Percentiles rank a stretch among this genome's conserved stretches.
Evolutionary conservation across 768 basidiomycete genomes (phyloP).

Genomic region (Amanita phalloides): DNA sequence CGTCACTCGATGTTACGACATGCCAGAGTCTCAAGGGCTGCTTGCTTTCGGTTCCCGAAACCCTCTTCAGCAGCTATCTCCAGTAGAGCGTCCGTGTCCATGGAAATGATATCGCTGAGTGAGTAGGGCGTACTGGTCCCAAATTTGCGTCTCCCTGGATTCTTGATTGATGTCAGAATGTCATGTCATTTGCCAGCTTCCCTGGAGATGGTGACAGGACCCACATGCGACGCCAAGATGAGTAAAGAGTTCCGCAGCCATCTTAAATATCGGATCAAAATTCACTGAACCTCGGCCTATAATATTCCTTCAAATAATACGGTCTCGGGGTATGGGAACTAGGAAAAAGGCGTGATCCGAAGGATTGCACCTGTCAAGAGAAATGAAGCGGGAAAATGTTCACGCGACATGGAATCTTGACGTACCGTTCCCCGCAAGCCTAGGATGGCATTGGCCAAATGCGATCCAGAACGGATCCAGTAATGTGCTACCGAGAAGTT

Average conservation of each 20-base stretch:
- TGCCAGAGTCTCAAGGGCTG: not conserved
- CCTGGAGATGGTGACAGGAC: not conserved
- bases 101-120: not conserved
- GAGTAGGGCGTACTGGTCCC: not conserved
- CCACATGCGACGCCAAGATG: slow-evolving; percentile 6
- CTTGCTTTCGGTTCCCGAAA: not conserved
- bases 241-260: slow-evolving; percentile 7
- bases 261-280: slow-evolving; percentile 5
- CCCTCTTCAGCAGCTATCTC: not conserved
- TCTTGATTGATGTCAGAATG: not conserved
- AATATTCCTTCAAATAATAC: slow-evolving; percentile 8
- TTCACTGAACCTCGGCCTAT: slow-evolving; percentile 5
- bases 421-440: slow-evolving; percentile 13
- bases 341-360: slow-evolving; percentile 7
- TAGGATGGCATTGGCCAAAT: slow-evolving; percentile 12
- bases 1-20: not conserved
- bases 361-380: slow-evolving; percentile 10
- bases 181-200: not conserved
- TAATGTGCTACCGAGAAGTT: slow-evolving; percentile 11
- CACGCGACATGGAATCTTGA: not conserved
- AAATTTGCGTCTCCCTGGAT: not conserved
- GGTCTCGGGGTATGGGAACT: slow-evolving; percentile 7
- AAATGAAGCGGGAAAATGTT: not conserved
- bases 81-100: not conserved
- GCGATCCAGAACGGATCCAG: slow-evolving; percentile 9